Base-by-base conservation (phyloP, 331 rosid genomes). In the Dryas integrifolia region DNA sequence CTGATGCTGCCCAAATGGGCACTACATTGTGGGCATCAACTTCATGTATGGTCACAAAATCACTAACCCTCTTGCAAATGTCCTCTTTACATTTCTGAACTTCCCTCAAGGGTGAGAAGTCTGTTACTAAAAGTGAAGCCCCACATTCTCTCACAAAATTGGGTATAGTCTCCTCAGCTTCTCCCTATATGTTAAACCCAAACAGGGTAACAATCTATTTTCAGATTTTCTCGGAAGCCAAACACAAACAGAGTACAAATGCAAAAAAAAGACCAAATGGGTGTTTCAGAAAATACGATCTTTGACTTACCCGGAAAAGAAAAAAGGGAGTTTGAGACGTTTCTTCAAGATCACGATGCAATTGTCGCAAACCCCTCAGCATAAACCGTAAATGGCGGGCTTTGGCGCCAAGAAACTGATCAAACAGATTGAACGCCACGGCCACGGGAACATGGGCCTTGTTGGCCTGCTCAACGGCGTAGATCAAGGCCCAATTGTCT, bases 1-100 rank as follows among this genome's bases (percentile, higher is more conserved):
- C 96, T 3, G 98, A 94, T 11, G 97, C 86, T 7, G 73, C 86
- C 98, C 96, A 91, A 75, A 85, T 77, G 16, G 98, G 98, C 30
- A 94, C 98, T 43, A 94, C 79, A 43, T 91, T 94, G 77, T 94
- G 98, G 50, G 96, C 91, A 82, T 94, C 98, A 69, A 94, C 97
- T 80, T 94, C 98, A 79, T 89, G 94, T 26, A 94, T 70, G 5
- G 77, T 68, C 79, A 94, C 89, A 24, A 59, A 86, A 62, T 86
- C 86, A 63, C 83, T 48, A 24, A 89, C 87, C 83, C 78, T 83
- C 86, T 89, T 60, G 74, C 95, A 88, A 58, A 94, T 94, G 74
- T 83, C 95, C 48, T 74, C 87, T 80, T 91, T 94, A 67, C 92
- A 94, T 58, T 75, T 89, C 72, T 77, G 66, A 11, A 89, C 77